Base-by-base conservation (phyloP, 2,329 filamentous ascomycete genomes). In the Aspergillus brunneoviolaceus region DNA sequence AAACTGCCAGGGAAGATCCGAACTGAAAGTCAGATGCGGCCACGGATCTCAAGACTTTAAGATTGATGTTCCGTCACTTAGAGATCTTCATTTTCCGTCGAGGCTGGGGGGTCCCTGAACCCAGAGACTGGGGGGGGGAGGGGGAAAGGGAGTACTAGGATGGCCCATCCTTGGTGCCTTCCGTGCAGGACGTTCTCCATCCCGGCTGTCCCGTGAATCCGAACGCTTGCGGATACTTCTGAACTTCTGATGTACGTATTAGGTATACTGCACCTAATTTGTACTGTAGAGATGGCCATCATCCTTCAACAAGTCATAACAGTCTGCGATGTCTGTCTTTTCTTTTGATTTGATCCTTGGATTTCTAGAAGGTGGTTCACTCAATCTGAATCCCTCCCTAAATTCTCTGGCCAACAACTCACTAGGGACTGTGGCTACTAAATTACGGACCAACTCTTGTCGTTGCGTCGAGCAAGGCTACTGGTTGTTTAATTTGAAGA, bases 401-500 rank as follows among this genome's bases (percentile, higher is more conserved):
- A 54, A 7, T 12, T 12, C 19, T 16, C 23, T 54, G 35, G 27
- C 10, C 25, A 39, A 27, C 23, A 27, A 14, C 9, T 21, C 16
- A 27, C 35, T 45, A 19, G 16, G 29, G 27, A n/a, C 29, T 33
- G 12, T 27, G 31, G 42, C 25, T 29, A 21, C 21, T 21, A 21
- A 21, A 25, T 31, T 19, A 47, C 42, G n/a, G 33, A 25, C 53
- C 53, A 55, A 55, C 53, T 31, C 42, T 55, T 55, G 53, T 35
- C 42, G 21, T 48, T 16, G 27, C 6, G 19, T 12, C 27, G 39
- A 16, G 21, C 27, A 19, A 29, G 39, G 33, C 53, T 49, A 55
- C 42, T 55, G 53, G 53, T 55, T 45, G 19, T 55, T 55, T 55
- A 48, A 55, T 55, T 21, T 55, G 19, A 23, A 55, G 53, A 9